These are phyloP conservation scores for Mucor irregularis DNA, from an alignment of 371 early-diverging fungal genomes.

Conservation along the genomic window DNA sequence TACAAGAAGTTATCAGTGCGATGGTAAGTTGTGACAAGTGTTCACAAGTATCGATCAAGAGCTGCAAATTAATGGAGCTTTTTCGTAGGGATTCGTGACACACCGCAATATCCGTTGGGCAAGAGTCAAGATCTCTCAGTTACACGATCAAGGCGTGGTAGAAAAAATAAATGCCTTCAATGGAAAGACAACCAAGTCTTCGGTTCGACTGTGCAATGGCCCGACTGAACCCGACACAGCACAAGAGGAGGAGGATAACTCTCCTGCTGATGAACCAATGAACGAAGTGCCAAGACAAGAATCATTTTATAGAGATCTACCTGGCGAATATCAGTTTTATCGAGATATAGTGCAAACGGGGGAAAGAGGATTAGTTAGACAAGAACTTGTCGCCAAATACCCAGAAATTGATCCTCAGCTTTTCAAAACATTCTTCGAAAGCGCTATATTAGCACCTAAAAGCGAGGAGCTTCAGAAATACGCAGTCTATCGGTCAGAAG, in stretches of 20 bases:
- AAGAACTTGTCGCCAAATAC: conserved; percentile 13
- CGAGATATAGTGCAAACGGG: conserved; percentile 2
- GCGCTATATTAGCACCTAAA: not conserved
- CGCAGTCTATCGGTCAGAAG: conserved; percentile 5
- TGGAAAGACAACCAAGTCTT: conserved; percentile 1
- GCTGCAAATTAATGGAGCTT: too few species aligned
- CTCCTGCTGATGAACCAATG: not conserved
- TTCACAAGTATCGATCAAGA: not conserved
- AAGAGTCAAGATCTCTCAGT: not conserved
- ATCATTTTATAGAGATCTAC: conserved; percentile 11
- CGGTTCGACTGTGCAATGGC: not conserved
- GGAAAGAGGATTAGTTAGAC: conserved; percentile 16
- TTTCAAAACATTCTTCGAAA: not conserved
- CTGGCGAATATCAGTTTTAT: conserved; percentile 16
- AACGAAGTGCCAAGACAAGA: not conserved
- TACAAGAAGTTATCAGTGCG: not conserved
- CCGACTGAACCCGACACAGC: not conserved
- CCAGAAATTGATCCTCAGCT: conserved; percentile 4
- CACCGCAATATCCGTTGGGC: conserved; percentile 3
- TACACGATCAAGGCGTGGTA: conserved; percentile 10
- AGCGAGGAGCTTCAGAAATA: not conserved
- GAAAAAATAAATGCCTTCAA: conserved; percentile 17
- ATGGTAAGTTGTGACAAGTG: not conserved
- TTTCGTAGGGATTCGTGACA: not conserved
- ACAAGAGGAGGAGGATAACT: not conserved